Percentiles rank a stretch among this genome's conserved stretches.
phyloP scores from a whole-genome alignment of 1,139 yeast genomes.

The Hyphopichia fennica region DNA sequence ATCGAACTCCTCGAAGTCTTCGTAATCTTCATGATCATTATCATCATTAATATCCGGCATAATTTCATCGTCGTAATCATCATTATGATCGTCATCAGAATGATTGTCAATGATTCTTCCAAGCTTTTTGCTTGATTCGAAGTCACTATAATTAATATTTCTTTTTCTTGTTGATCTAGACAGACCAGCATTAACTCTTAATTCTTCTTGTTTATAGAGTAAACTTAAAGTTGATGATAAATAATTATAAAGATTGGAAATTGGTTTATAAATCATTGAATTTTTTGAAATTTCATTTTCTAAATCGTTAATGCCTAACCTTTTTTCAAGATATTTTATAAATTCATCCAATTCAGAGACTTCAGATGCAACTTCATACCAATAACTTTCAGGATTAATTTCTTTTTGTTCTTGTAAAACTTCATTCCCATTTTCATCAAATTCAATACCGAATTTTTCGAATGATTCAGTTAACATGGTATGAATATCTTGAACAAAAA shows the following conservation, averaged over 20 bases:
- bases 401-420: constrained; percentile 7
- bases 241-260: constrained; percentile 5
- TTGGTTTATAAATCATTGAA: constrained; percentile 28
- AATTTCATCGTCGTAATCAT: background rate
- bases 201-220: constrained; percentile 2
- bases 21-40: constrained; percentile 14
- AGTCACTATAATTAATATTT: constrained; percentile 12
- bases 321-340: constrained; percentile 22
- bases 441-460: constrained; percentile 34
- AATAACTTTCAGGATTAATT: constrained; percentile 15
- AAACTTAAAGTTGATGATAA: constrained; percentile 1
- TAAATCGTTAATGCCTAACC: constrained; percentile 15
- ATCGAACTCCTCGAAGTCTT: constrained; percentile 17
- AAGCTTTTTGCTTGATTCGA: constrained; percentile 7
- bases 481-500: constrained; percentile 53
- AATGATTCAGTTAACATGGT: constrained; percentile 32
- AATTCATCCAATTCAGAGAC: constrained; percentile 31
- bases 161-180: constrained; percentile 1
- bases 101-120: constrained; percentile 10
- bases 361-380: constrained; percentile 49
- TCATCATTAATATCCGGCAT: constrained; percentile 1
- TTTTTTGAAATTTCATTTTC: constrained; percentile 17
- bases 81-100: constrained; percentile 12
- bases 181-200: background rate
- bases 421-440: constrained; percentile 32